phyloP scores from a whole-genome alignment of 768 basidiomycete species.

The Cystofilobasidium bisporidii region DNA sequence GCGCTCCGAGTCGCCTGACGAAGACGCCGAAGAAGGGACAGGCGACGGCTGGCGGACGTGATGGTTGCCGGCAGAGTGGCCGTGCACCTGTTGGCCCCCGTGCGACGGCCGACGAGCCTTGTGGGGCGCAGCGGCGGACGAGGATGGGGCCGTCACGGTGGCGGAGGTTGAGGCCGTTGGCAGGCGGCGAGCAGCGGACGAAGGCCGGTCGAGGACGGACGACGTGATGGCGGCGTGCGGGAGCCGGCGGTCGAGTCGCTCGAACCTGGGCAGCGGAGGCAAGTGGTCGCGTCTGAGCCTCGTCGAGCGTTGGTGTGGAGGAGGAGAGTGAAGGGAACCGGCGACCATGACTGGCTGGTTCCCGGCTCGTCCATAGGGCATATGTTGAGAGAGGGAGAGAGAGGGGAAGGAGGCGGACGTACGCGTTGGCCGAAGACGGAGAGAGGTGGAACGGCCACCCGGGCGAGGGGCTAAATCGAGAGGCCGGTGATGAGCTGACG shows the following conservation, averaged over 20 bases:
- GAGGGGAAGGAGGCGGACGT: too few species aligned
- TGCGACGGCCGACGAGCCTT: slow-evolving; percentile 15
- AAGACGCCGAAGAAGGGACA: slow-evolving; percentile 13
- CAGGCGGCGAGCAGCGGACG: too few species aligned
- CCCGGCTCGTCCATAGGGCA: too few species aligned
- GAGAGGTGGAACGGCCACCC: too few species aligned
- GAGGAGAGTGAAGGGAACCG: too few species aligned
- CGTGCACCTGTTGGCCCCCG: background rate
- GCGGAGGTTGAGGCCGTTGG: too few species aligned
- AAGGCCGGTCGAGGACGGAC: background rate
- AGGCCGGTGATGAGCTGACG: too few species aligned
- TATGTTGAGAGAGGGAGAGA: too few species aligned
- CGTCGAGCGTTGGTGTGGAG: too few species aligned
- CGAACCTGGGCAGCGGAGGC: background rate
- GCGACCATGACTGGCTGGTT: too few species aligned
- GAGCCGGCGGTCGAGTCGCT: background rate
- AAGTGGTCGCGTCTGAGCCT: background rate
- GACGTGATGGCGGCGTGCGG: background rate
- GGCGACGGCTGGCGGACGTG: slow-evolving; percentile 18
- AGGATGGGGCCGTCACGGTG: background rate
- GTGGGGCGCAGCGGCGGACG: background rate
- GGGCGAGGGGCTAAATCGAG: too few species aligned
- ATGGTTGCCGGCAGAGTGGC: slow-evolving; percentile 1
- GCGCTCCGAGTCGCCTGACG: background rate
- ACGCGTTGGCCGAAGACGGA: too few species aligned